These are phyloP conservation scores for Termitomyces sp. DNA, from an alignment of 768 basidiomycete genomes.

Conservation along the genomic window DNA sequence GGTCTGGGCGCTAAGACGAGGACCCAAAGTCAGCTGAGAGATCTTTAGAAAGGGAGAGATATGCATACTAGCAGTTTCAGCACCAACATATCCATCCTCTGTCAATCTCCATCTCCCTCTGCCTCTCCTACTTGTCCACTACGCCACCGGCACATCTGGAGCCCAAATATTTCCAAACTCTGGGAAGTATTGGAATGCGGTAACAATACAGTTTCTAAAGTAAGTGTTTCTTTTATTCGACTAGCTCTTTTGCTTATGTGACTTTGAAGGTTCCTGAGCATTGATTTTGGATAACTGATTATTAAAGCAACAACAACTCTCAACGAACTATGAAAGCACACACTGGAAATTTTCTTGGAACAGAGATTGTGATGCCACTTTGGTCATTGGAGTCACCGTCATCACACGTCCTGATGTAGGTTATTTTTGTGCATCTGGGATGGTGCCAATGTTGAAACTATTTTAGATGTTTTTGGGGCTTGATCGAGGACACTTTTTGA, in stretches of 20 bases:
- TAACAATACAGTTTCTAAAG: slow-evolving; percentile 51
- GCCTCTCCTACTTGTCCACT: too few species aligned
- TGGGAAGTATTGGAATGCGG: slow-evolving; percentile 60
- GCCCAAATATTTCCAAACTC: slow-evolving; percentile 41
- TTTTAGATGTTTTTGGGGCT: slow-evolving; percentile 64
- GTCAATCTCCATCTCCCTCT: too few species aligned
- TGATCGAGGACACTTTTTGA: slow-evolving; percentile 65
- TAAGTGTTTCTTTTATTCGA: slow-evolving; percentile 19
- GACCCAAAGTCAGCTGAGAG: too few species aligned
- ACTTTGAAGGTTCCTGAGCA: slow-evolving; percentile 54
- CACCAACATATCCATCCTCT: too few species aligned
- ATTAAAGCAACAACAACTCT: too few species aligned
- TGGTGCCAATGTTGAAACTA: not conserved
- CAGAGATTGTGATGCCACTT: slow-evolving; percentile 59
- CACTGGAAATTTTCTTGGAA: too few species aligned
- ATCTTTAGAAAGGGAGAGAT: too few species aligned
- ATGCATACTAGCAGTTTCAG: too few species aligned
- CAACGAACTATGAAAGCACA: too few species aligned
- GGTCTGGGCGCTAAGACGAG: too few species aligned
- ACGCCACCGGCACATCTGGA: too few species aligned
- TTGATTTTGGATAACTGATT: slow-evolving; percentile 47
- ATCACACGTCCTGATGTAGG: slow-evolving; percentile 69
- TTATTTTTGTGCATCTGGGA: slow-evolving; percentile 1
- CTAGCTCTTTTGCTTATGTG: not conserved
- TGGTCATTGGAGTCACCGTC: slow-evolving; percentile 73